Base-by-base conservation (phyloP, 768 basidiomycete genomes). In the Omphalotus guepiniiformis region DNA sequence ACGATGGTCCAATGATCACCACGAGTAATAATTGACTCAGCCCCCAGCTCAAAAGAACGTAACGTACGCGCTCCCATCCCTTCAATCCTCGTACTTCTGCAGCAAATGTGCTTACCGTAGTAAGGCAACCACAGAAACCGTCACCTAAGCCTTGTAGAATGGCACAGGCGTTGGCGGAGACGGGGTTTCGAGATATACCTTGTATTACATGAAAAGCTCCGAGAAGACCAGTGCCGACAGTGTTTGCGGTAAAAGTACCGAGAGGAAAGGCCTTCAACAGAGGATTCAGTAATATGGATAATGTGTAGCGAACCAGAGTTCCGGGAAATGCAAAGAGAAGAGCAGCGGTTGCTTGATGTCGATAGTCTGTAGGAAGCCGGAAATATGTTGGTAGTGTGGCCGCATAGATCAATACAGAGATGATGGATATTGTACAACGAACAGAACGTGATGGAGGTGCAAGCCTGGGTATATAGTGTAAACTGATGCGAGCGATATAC, bases 101-200 rank as follows among this genome's bases (percentile, higher is more conserved):
- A 1, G 82, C 86, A 59, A 98, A 95, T 15, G 94, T 98, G 63
- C 88, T 92, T 55, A 99, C 78, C 1, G 96, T 99, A 1, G 87
- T 94, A 55, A 98, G 71, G 67, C 92, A 93, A 9, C 93, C 96
- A 61, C 94, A 97, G 60, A 92, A 97, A 6, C 96, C 96, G 61
- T 97, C 92, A 19, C 74, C 71, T 29, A 98, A 66, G 1, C 92
- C 94, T 59, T 89, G 85, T 34, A 97, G 64, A 16, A 91, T 70
- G 21, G 78, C 72, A 59, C 94, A 96, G 27, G 78, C 72, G 49
- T 73, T 66, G 18, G 65, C 60, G 1, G 83, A 77, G 6, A 70
- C 61, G 9, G 75, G 69, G 27, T 52, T 49, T 19, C 65, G 51
- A 27, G 62, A 52, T 9, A 69, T 68, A 48, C 80, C 77, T 61